Evolutionary conservation across 2,329 filamentous ascomycete species (phyloP).

Genomic region (Microsporum canis): DNA sequence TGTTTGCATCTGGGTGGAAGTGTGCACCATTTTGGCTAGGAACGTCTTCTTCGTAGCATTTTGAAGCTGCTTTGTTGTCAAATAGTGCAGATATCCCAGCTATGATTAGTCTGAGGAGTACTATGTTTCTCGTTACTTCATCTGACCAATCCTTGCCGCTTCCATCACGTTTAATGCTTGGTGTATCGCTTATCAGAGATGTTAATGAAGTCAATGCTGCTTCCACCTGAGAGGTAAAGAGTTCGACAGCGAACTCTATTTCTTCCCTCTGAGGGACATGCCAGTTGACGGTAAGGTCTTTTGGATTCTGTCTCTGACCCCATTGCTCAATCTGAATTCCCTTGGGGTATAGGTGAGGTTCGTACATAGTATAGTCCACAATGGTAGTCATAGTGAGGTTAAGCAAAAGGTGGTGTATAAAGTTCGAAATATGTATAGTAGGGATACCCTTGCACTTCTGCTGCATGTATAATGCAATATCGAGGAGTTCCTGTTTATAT

Average conservation of each 20-base stretch:
- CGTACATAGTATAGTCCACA: conserved; percentile 77
- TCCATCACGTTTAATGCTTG: conserved; percentile 76
- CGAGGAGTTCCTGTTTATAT: conserved; percentile 79
- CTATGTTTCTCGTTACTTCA: conserved; percentile 81
- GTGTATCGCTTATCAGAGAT: conserved; percentile 67
- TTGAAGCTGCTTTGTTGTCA: conserved; percentile 61
- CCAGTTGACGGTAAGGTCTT: conserved; percentile 77
- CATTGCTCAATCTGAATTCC: conserved; percentile 71
- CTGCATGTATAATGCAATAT: conserved; percentile 93
- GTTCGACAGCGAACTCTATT: conserved; percentile 74
- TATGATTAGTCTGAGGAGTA: conserved; percentile 75
- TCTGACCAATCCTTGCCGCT: conserved; percentile 99
- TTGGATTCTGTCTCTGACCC: conserved; percentile 65
- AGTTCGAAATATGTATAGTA: conserved; percentile 93
- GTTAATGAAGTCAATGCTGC: conserved; percentile 64
- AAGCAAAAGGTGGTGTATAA: conserved; percentile 87
- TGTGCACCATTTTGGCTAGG: conserved; percentile 29
- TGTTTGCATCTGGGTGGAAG: conserved; percentile 37
- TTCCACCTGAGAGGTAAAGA: conserved; percentile 75
- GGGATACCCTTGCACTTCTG: conserved; percentile 86
- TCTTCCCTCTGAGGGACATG: conserved; percentile 72
- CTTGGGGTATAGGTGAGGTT: conserved; percentile 58
- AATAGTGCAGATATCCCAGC: conserved; percentile 86
- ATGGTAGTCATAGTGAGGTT: conserved; percentile 93
- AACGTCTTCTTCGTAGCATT: conserved; percentile 37